Evolutionary conservation across 495 filamentous ascomycete species (phyloP).

Genomic region (Cenococcum geophilum): DNA sequence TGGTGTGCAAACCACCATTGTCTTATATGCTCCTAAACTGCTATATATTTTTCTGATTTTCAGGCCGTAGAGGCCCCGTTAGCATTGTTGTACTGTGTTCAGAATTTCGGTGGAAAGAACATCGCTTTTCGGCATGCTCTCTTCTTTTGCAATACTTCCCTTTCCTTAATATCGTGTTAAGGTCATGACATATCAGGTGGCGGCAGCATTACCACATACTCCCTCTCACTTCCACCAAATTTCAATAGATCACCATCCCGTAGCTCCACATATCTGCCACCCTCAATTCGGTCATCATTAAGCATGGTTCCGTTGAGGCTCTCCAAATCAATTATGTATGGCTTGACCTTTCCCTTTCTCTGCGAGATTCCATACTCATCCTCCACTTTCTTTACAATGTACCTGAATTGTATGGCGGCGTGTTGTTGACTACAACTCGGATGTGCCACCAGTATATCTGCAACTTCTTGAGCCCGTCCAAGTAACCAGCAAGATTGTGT

Average conservation of each 20-base stretch:
- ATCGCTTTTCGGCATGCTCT: too few relatives aligned
- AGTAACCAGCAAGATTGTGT: slow-evolving; percentile 83
- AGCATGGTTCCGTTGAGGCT: slow-evolving; percentile 86
- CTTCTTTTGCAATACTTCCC: too few relatives aligned
- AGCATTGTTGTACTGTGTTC: too few relatives aligned
- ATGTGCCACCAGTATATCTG: slow-evolving; percentile 79
- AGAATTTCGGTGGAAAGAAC: too few relatives aligned
- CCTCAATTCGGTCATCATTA: slow-evolving; percentile 66
- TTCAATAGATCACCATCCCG: slow-evolving; percentile 79
- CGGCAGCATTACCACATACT: slow-evolving; percentile 43
- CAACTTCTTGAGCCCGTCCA: slow-evolving; percentile 70
- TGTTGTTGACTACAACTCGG: slow-evolving; percentile 92
- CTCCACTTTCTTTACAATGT: slow-evolving; percentile 57
- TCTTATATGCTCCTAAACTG: too few relatives aligned
- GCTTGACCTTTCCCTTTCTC: slow-evolving; percentile 62
- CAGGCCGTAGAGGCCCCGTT: too few relatives aligned
- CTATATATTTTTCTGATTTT: too few relatives aligned
- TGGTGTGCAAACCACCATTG: too few relatives aligned
- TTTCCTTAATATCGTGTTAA: too few relatives aligned
- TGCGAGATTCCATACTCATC: slow-evolving; percentile 82
- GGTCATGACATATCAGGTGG: slow-evolving; percentile 15
- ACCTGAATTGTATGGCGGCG: slow-evolving; percentile 89
- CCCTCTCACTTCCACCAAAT: slow-evolving; percentile 77
- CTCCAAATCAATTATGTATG: slow-evolving; percentile 89
- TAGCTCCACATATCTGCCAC: slow-evolving; percentile 76